Conservation (phyloP, 148 eudicot genomes). For the Spergularia bocconei region DNA sequence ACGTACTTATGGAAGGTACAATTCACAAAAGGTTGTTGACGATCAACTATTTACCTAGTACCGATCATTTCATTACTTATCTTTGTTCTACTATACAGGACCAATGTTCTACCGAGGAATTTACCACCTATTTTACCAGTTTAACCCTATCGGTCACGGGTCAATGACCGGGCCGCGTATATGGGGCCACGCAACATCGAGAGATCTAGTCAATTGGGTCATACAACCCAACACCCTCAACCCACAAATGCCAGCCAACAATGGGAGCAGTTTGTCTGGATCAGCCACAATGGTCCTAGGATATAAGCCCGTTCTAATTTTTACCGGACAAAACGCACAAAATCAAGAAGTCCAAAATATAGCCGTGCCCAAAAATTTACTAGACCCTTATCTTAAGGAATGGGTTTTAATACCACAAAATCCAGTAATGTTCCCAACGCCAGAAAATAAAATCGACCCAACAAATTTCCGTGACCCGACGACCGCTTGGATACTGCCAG, state of each 20-base stretch:
- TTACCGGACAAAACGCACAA: constrained; percentile 35
- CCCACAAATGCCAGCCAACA: constrained; percentile 38
- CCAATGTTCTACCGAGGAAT: constrained; percentile 62
- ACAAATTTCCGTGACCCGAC: constrained; percentile 53
- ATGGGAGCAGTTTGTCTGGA: constrained; percentile 58
- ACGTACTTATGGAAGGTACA: too few relatives aligned
- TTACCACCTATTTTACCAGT: constrained; percentile 75
- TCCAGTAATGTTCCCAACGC: constrained; percentile 44
- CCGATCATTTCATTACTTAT: too few relatives aligned
- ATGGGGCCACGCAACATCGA: constrained; percentile 67
- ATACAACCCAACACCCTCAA: constrained; percentile 37
- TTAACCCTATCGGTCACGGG: constrained; percentile 50
- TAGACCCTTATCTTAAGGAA: constrained; percentile 54
- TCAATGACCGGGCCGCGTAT: constrained; percentile 30
- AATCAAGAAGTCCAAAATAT: constrained; percentile 56
- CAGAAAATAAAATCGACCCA: constrained; percentile 32
- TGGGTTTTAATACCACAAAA: constrained; percentile 49
- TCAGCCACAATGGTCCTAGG: constrained; percentile 52
- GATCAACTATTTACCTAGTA: too few relatives aligned
- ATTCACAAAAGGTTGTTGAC: too few relatives aligned
- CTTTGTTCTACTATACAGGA: constrained; percentile 30
- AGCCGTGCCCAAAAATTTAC: constrained; percentile 50
- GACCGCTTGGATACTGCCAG: constrained; percentile 52
- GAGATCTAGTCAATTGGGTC: constrained; percentile 54
- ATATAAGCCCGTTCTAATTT: constrained; percentile 12